phyloP scores from a whole-genome alignment of 768 basidiomycete genomes.

The Rhizopogon vinicolor region DNA sequence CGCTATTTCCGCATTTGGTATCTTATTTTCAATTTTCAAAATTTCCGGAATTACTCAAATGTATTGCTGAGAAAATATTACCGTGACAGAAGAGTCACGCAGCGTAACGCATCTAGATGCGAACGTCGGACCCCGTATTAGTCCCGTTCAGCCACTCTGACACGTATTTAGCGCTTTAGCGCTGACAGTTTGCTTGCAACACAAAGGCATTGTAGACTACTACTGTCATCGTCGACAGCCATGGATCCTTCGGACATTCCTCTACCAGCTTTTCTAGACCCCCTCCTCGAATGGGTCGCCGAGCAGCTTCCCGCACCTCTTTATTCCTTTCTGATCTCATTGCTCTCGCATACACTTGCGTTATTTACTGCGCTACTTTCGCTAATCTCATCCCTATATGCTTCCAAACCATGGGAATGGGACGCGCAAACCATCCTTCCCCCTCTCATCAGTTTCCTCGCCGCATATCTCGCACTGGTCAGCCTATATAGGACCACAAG shows the following conservation, averaged over 20 bases:
- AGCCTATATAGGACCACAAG: constrained; percentile 76
- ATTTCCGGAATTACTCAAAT: background rate
- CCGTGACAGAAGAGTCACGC: background rate
- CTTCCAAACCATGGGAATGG: constrained; percentile 56
- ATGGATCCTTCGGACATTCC: constrained; percentile 24
- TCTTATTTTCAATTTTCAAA: background rate
- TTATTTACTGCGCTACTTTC: constrained; percentile 44
- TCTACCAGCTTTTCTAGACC: constrained; percentile 48
- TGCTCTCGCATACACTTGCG: constrained; percentile 50
- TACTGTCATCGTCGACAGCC: background rate
- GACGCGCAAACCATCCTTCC: constrained; percentile 65
- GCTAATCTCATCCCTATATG: constrained; percentile 43
- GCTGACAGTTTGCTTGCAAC: background rate
- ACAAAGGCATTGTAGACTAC: background rate
- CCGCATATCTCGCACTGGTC: constrained; percentile 71
- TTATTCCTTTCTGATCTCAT: constrained; percentile 44
- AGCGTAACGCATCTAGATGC: background rate
- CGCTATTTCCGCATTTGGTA: constrained; percentile 2
- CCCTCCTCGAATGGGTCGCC: constrained; percentile 49
- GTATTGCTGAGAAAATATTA: background rate
- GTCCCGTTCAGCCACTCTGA: background rate
- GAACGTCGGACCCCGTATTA: background rate
- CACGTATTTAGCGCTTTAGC: background rate
- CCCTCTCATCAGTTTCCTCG: constrained; percentile 66
- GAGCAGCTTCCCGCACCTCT: constrained; percentile 52